These are phyloP conservation scores for Melampsora larici-populina DNA, from an alignment of 1,284 basidiomycete species.

Conservation along the genomic window DNA sequence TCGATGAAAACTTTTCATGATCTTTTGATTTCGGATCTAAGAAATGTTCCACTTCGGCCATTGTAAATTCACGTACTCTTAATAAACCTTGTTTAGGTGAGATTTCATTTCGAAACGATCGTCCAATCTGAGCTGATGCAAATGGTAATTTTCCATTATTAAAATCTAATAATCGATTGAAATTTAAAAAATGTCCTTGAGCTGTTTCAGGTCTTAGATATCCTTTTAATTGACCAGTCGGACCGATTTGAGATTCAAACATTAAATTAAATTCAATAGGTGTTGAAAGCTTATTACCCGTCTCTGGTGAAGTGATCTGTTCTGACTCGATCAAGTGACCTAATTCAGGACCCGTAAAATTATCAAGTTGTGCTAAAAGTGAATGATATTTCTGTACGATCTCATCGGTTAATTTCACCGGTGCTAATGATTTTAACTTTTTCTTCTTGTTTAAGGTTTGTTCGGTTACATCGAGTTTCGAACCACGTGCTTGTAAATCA, in stretches of 20 bases:
- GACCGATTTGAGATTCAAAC: slow-evolving; percentile 96
- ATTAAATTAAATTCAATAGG: slow-evolving; percentile 98
- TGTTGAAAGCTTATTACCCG: slow-evolving; percentile 83
- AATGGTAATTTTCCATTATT: slow-evolving; percentile 96
- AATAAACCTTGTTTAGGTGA: slow-evolving; percentile 92
- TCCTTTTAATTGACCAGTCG: slow-evolving; percentile 93
- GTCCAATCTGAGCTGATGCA: slow-evolving; percentile 94
- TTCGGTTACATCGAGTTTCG: slow-evolving; percentile 57
- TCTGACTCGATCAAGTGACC: slow-evolving; percentile 80
- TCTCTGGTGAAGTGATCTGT: slow-evolving; percentile 84
- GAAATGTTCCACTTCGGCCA: slow-evolving; percentile 99
- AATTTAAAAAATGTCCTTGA: slow-evolving; percentile 99
- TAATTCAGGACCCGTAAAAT: slow-evolving; percentile 83
- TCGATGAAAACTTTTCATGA: slow-evolving; percentile 78
- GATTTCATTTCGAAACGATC: slow-evolving; percentile 97
- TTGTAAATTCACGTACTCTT: slow-evolving; percentile 94
- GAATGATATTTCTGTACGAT: slow-evolving; percentile 74
- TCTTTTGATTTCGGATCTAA: slow-evolving; percentile 92
- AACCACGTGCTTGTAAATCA: slow-evolving; percentile 85
- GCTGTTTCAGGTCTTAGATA: slow-evolving; percentile 97
- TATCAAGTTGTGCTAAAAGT: slow-evolving; percentile 91
- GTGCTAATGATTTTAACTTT: slow-evolving; percentile 67
- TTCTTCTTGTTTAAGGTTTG: slow-evolving; percentile 76
- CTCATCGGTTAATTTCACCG: slow-evolving; percentile 71
- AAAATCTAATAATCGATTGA: slow-evolving; percentile 92